Base-by-base conservation (phyloP, 805 yeast species). In the Ogataea saltuana region DNA sequence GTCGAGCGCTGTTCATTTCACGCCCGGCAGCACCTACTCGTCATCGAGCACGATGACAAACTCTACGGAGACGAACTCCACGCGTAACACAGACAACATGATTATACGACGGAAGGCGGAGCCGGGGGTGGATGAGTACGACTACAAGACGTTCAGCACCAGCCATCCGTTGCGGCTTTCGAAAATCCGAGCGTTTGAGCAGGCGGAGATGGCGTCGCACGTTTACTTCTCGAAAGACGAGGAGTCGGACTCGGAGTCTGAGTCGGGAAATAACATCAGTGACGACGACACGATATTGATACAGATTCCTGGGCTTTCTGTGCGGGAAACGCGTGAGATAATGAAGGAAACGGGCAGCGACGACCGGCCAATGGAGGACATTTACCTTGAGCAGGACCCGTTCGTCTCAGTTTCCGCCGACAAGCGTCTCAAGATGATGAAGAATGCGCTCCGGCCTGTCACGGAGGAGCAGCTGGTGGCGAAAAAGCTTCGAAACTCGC, bases 141-240 rank as follows among this genome's bases (percentile, higher is more conserved):
- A 65, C 32, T 67, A 65, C 39, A 58, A 60, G 42, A 61, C 65
- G 6, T 67, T 67, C 46, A 57, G 63, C 42, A 55, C 67, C 1
- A 54, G 42, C 2, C 65, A 63, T 37, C 68, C 68, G 16, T 39
- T 67, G 29, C 41, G 70, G 39, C 27, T 58, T 11, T 60, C 67
- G 16, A 67, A 65, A 46, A 53, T 67, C 3, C 53, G 60, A 33
- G 70, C 69, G 4, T 56, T 66, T 45, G 70, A 67, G 43, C 68
- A 65, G 39, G 62, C 67, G 5, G 71, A 67, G 39, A 45, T 59
- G 44, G 63, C 70, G 4, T 44, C 66, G 7, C 58, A 53, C 33
- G 39, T 58, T 34, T 60, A 51, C 40, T 66, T 64, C 44, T 53
- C 60, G 8, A 50, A 46, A n/a, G 58, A 53, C 36, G 53, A 56